Conservation (phyloP, 2,329 filamentous ascomycete genomes). For the Fusarium marasasianum region DNA sequence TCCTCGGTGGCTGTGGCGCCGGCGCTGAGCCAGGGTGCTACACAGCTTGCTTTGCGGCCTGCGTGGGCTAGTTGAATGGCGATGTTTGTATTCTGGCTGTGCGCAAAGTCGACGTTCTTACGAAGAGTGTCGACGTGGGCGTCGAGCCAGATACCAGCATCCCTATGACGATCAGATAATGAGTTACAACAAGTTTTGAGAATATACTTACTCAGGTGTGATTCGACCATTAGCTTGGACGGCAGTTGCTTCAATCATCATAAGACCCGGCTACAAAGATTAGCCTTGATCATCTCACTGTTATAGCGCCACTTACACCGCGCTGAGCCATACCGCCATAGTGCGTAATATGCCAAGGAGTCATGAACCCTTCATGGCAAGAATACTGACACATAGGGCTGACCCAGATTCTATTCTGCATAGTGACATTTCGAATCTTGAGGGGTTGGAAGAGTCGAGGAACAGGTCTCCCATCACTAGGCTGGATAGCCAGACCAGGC, state of each 20-base stretch:
- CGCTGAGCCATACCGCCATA: slow-evolving; percentile 76
- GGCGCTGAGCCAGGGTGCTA: slow-evolving; percentile 64
- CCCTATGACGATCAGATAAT: slow-evolving; percentile 58
- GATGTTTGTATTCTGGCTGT: slow-evolving; percentile 72
- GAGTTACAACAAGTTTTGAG: not conserved
- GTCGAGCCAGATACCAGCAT: slow-evolving; percentile 70
- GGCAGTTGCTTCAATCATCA: slow-evolving; percentile 75
- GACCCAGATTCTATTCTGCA: slow-evolving; percentile 59
- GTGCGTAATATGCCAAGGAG: slow-evolving; percentile 77
- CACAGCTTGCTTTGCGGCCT: slow-evolving; percentile 64
- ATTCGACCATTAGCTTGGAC: slow-evolving; percentile 76
- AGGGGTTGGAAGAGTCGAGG: slow-evolving; percentile 61
- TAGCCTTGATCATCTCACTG: slow-evolving; percentile 33
- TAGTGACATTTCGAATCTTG: slow-evolving; percentile 54
- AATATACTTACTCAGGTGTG: slow-evolving; percentile 62
- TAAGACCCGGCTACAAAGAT: slow-evolving; percentile 60
- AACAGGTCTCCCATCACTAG: slow-evolving; percentile 58
- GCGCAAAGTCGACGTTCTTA: slow-evolving; percentile 71
- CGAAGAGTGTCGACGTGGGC: slow-evolving; percentile 70
- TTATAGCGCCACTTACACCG: slow-evolving; percentile 55
- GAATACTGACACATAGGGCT: slow-evolving; percentile 60
- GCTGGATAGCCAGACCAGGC: slow-evolving; percentile 53
- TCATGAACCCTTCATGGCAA: slow-evolving; percentile 66
- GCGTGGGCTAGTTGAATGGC: slow-evolving; percentile 77
- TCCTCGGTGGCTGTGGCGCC: slow-evolving; percentile 57